Evolutionary conservation across 805 yeast genomes (phyloP).

Genomic region (Jamesozyma gamospora): DNA sequence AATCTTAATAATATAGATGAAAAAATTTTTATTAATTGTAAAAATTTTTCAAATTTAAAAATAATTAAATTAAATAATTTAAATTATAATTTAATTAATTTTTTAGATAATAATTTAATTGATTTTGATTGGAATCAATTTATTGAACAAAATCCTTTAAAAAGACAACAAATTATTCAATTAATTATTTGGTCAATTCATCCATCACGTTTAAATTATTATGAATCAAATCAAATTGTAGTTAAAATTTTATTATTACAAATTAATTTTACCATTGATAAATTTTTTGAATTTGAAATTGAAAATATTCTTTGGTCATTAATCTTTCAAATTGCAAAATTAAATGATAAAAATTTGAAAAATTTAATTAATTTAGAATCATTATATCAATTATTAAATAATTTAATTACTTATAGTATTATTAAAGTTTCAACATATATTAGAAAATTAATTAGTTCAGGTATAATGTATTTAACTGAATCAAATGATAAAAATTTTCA

Average conservation of each 20-base stretch:
- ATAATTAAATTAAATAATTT: conserved; percentile 16
- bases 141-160: conserved; percentile 20
- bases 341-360: conserved; percentile 22
- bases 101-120: conserved; percentile 21
- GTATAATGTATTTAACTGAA: conserved; percentile 57
- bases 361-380: conserved; percentile 22
- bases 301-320: conserved; percentile 30
- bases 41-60: conserved; percentile 20
- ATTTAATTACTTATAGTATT: conserved; percentile 33
- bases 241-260: conserved; percentile 23
- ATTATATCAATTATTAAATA: conserved; percentile 38
- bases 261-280: conserved; percentile 18
- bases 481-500: conserved; percentile 44
- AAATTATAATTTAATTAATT: conserved; percentile 17
- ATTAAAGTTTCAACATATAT: conserved; percentile 51
- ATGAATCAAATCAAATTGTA: conserved; percentile 25
- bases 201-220: conserved; percentile 22
- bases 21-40: neutral
- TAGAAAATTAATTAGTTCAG: conserved; percentile 76
- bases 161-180: conserved; percentile 20
- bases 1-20: neutral
- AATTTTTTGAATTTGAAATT: conserved; percentile 26
- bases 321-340: conserved; percentile 30
- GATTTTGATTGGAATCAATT: conserved; percentile 27
- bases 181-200: conserved; percentile 26